Conservation (phyloP, 805 yeast genomes). For the Kodamaea laetipori region DNA sequence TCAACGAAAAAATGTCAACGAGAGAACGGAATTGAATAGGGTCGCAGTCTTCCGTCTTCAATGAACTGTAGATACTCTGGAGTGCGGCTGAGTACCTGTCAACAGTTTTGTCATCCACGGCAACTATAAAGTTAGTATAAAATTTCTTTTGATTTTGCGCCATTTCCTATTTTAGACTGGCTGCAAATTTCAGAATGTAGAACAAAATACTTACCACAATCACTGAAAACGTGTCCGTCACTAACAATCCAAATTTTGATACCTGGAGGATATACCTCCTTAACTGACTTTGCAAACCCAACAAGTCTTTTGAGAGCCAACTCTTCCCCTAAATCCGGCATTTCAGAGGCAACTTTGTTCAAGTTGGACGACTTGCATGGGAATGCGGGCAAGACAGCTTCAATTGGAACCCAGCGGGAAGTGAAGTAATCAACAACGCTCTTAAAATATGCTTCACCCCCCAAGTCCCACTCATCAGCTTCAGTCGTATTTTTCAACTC, state of each 20-base stretch:
- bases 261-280: slow-evolving; percentile 53
- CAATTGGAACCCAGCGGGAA: slow-evolving; percentile 47
- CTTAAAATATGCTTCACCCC: slow-evolving; percentile 47
- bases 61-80: slow-evolving; percentile 41
- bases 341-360: slow-evolving; percentile 49
- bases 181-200: slow-evolving; percentile 1
- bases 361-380: slow-evolving; percentile 65
- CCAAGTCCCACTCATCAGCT: slow-evolving; percentile 51
- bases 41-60: slow-evolving; percentile 33
- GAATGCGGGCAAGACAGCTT: slow-evolving; percentile 63
- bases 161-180: slow-evolving; percentile 9
- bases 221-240: slow-evolving; percentile 68
- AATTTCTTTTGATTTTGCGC: neutral
- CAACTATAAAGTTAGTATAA: slow-evolving; percentile 33
- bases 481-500: slow-evolving; percentile 49
- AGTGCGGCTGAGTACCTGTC: slow-evolving; percentile 49
- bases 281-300: slow-evolving; percentile 30
- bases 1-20: slow-evolving; percentile 35
- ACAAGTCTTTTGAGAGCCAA: slow-evolving; percentile 37
- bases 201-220: slow-evolving; percentile 37
- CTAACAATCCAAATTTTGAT: slow-evolving; percentile 57
- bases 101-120: slow-evolving; percentile 58
- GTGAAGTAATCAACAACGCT: slow-evolving; percentile 50
- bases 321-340: slow-evolving; percentile 56
- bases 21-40: slow-evolving; percentile 37